These are phyloP conservation scores for Periconia sp. DNA, from an alignment of 2,329 filamentous ascomycete species.

Conservation along the genomic window DNA sequence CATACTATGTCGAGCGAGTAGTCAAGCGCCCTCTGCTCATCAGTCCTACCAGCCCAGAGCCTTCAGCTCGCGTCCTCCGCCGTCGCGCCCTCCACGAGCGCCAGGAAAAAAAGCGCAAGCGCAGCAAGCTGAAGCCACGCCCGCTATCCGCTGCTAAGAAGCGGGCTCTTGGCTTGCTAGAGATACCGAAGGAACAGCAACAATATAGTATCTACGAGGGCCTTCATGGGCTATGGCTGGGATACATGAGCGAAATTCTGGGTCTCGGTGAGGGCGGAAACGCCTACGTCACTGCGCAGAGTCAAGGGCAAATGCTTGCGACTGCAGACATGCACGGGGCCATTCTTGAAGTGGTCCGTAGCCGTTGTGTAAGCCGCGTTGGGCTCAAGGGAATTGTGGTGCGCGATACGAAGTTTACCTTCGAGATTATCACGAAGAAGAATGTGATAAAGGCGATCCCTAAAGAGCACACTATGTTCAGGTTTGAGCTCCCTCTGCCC, in stretches of 20 bases:
- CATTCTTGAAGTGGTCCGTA: conserved; percentile 79
- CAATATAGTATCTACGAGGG: conserved; percentile 80
- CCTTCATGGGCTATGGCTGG: conserved; percentile 79
- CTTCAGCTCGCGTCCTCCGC: conserved; percentile 43
- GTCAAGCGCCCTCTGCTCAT: conserved; percentile 82
- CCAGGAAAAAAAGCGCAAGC: conserved; percentile 33
- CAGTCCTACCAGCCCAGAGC: conserved; percentile 73
- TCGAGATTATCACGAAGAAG: conserved; percentile 79
- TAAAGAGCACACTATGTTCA: conserved; percentile 89
- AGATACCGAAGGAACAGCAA: conserved; percentile 71
- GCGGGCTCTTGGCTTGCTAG: conserved; percentile 73
- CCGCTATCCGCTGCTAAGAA: conserved; percentile 84
- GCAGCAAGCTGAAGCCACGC: conserved; percentile 59
- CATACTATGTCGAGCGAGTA: conserved; percentile 83
- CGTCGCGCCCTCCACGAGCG: conserved; percentile 61
- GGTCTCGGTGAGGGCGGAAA: conserved; percentile 56
- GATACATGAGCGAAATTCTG: conserved; percentile 83
- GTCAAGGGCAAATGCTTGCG: conserved; percentile 74
- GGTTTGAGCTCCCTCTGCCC: conserved; percentile 69
- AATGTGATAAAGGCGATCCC: conserved; percentile 79
- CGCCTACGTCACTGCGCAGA: conserved; percentile 61
- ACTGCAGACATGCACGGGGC: conserved; percentile 94
- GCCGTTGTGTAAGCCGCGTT: conserved; percentile 79
- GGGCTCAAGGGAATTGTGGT: conserved; percentile 87
- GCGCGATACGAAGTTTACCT: conserved; percentile 83